Evolutionary conservation across 768 basidiomycete genomes (phyloP).

Genomic region (Cystoderma amianthinum): DNA sequence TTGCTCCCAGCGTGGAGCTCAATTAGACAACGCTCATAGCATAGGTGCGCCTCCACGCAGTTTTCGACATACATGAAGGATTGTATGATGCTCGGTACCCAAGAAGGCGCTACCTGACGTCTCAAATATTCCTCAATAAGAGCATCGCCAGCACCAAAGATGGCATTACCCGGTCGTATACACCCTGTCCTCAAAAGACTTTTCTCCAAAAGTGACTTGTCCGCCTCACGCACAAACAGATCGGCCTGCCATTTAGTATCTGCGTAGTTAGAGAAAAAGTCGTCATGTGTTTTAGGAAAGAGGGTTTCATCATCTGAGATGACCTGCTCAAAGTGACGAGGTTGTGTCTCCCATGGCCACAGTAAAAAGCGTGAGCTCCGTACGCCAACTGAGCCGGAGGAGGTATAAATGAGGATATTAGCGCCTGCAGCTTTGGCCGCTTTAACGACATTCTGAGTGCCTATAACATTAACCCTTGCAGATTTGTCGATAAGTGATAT

Average conservation of each 20-base stretch:
- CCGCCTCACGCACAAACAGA: slow-evolving; percentile 28
- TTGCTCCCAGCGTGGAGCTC: slow-evolving; percentile 38
- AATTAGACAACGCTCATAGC: slow-evolving; percentile 66
- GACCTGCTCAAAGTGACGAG: slow-evolving; percentile 51
- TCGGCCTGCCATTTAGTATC: slow-evolving; percentile 59
- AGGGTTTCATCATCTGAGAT: slow-evolving; percentile 52
- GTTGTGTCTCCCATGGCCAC: slow-evolving; percentile 70
- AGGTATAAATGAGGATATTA: slow-evolving; percentile 59
- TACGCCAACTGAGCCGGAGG: slow-evolving; percentile 61
- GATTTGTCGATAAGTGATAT: slow-evolving; percentile 44
- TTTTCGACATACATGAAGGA: slow-evolving; percentile 76
- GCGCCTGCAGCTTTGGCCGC: slow-evolving; percentile 52
- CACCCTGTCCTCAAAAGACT: slow-evolving; percentile 56
- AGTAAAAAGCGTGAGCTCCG: slow-evolving; percentile 54
- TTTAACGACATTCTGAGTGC: slow-evolving; percentile 61
- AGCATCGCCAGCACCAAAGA: slow-evolving; percentile 73
- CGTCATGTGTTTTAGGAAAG: slow-evolving; percentile 45
- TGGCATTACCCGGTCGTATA: slow-evolving; percentile 69
- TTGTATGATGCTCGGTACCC: slow-evolving; percentile 50
- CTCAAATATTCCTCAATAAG: slow-evolving; percentile 58
- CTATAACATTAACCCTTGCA: slow-evolving; percentile 54
- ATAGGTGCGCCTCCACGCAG: slow-evolving; percentile 64
- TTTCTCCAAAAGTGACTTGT: slow-evolving; percentile 19
- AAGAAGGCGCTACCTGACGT: slow-evolving; percentile 53
- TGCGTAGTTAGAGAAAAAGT: slow-evolving; percentile 79